Evolutionary conservation across 495 filamentous ascomycete genomes (phyloP), one percentile per base, ranked within the genome.

Genomic region (Hyaloscypha hepaticicola): DNA sequence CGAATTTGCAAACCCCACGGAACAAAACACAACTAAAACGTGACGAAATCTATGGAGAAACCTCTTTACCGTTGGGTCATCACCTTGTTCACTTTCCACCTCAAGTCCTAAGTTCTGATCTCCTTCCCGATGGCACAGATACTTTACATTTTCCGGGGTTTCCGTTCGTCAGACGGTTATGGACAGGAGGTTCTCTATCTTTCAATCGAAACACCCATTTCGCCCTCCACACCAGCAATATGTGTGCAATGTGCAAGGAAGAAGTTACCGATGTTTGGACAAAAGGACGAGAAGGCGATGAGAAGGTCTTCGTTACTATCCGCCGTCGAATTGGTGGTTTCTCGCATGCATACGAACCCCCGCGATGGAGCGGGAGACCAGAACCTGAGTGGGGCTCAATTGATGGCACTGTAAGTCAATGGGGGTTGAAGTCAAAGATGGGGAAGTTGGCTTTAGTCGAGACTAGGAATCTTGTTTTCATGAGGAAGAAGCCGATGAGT

Each of bases 81-180:
- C 90, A 94, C 67, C 77, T 91, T 11, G 81, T 86, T 26, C 90
- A 93, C 75, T 92, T 90, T 76, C 87, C 89, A 1, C 81, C 87
- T 0, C 79, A 81, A 41, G 78, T 83, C 55, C 74, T 80, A 2
- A 77, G 83, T 62, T 74, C 70, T 19, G 70, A 81, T 2, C 81
- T 93, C 4, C 81, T 87, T 1, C 70, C 74, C 3, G 91, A 96
- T 74, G 91, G 91, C 34, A 90, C 89, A 1, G 91, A 94, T 74
- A 74, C 77, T 2, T 82, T 82, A 2, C 90, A 92, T 64, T 87
- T 82, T 50, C 90, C 91, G 0, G 82, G 84, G 3, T 31, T 63
- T 0, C 85, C 87, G 0, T 93, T 86, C 64, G 82, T 79, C 26
- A 80, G 88, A 25, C 84, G 90, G 26, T 88, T 96, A 85, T 96